Percentiles rank a stretch among this genome's conserved stretches.
Evolutionary conservation across 1,139 yeast genomes (phyloP).

Genomic region (Groenewaldozyma auringiensis): DNA sequence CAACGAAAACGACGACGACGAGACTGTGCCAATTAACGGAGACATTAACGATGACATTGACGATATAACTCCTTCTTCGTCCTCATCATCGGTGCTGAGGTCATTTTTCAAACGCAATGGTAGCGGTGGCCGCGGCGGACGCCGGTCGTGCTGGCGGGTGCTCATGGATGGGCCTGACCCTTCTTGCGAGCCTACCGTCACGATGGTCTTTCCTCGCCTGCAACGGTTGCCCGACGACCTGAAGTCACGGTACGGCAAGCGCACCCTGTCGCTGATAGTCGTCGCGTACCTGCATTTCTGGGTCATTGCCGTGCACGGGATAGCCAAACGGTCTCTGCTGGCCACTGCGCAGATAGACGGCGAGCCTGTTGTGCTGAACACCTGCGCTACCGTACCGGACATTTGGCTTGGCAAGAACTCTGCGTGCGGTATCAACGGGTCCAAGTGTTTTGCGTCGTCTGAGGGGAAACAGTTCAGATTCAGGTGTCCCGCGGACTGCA

Average conservation of each 20-base stretch:
- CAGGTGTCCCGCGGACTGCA: conserved; percentile 87
- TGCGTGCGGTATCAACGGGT: conserved; percentile 67
- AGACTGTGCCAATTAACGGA: too few species aligned
- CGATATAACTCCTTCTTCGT: too few species aligned
- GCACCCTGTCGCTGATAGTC: conserved; percentile 7
- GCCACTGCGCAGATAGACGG: conserved; percentile 23
- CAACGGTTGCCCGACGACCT: conserved; percentile 22
- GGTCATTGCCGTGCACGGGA: conserved; percentile 18
- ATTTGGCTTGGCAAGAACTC: conserved; percentile 69
- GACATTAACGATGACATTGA: too few species aligned
- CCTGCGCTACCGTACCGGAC: conserved; percentile 29
- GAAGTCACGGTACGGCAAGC: conserved; percentile 5
- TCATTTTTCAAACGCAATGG: too few species aligned
- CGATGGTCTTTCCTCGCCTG: conserved; percentile 15
- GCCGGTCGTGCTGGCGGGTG: conserved; percentile 11
- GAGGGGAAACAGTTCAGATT: conserved; percentile 45
- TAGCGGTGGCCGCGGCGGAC: too few species aligned
- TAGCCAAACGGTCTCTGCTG: conserved; percentile 22
- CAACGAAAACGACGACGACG: too few species aligned
- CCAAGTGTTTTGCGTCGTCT: conserved; percentile 43
- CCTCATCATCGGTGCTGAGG: too few species aligned
- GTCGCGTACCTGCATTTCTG: conserved; percentile 16
- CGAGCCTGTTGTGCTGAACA: conserved; percentile 17
- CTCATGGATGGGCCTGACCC: conserved; percentile 23
- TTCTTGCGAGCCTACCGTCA: conserved; percentile 21